A percentile compares a stretch with the other conserved stretches of the same genome.
Evolutionary conservation across 768 basidiomycete species (phyloP).

Genomic region (Trametes cubensis): DNA sequence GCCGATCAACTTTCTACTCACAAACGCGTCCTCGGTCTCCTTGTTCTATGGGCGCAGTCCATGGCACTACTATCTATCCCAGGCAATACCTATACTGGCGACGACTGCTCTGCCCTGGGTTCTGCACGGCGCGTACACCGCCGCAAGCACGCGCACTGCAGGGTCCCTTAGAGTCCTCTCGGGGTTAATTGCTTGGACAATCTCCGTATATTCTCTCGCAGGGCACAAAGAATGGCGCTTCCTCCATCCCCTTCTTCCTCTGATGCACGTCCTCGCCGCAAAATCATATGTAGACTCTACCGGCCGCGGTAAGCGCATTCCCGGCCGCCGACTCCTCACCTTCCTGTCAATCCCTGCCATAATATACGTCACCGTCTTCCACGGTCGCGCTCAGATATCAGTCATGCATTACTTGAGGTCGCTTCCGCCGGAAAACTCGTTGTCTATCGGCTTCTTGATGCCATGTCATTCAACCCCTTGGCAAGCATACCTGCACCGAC

Average conservation of each 20-base stretch:
- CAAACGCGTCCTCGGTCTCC: conserved; percentile 85
- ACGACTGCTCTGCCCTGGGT: conserved; percentile 74
- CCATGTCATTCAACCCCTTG: conserved; percentile 97
- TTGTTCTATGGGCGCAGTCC: conserved; percentile 88
- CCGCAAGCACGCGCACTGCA: conserved; percentile 15
- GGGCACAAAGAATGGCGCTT: conserved; percentile 99
- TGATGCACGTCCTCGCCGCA: conserved; percentile 79
- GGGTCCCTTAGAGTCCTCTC: conserved; percentile 46
- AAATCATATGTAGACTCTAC: conserved; percentile 59
- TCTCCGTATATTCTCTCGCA: conserved; percentile 71
- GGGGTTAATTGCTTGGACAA: conserved; percentile 59
- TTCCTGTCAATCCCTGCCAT: conserved; percentile 60
- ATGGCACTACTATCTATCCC: conserved; percentile 88
- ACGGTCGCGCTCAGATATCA: conserved; percentile 77
- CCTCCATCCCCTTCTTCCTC: conserved; percentile 86
- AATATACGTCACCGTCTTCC: conserved; percentile 73
- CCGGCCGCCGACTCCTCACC: conserved; percentile 34
- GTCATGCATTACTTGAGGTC: conserved; percentile 70
- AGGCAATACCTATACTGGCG: conserved; percentile 83
- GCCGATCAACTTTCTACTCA: conserved; percentile 76
- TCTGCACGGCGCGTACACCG: conserved; percentile 57
- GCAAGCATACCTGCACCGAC: conserved; percentile 82
- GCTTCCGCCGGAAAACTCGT: conserved; percentile 51
- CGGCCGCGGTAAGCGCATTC: neutral
- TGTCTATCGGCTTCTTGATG: conserved; percentile 79